These are phyloP conservation scores for Arabidopsis suecica DNA, from an alignment of 345 rosid genomes.

Conservation along the genomic window DNA sequence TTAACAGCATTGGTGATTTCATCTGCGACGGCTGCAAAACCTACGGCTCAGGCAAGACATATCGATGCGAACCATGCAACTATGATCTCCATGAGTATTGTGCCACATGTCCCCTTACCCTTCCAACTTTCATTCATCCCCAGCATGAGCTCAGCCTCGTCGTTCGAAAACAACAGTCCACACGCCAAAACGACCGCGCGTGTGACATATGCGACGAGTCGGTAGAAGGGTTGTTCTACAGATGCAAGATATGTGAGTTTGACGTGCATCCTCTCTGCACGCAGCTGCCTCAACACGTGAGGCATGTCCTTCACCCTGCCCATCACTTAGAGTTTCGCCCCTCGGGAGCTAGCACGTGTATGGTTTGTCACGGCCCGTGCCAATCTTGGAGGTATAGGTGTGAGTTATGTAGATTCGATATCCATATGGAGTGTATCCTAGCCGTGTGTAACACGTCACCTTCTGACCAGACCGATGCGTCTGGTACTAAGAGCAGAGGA, in stretches of 20 bases:
- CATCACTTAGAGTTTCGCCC: conserved; percentile 45
- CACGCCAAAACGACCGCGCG: conserved; percentile 31
- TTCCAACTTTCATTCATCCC: conserved; percentile 49
- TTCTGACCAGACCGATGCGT: conserved; percentile 1
- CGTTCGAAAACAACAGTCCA: conserved; percentile 29
- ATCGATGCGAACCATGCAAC: conserved; percentile 44
- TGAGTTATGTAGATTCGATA: conserved; percentile 42
- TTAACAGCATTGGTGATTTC: conserved; percentile 33
- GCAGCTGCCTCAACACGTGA: conserved; percentile 41
- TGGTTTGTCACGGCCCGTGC: conserved; percentile 46
- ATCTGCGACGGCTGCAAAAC: conserved; percentile 50
- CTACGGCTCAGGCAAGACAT: conserved; percentile 43
- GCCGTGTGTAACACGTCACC: conserved; percentile 33
- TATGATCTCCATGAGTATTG: conserved; percentile 54
- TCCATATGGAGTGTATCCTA: conserved; percentile 50
- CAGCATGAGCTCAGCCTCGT: conserved; percentile 44
- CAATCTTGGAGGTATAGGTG: conserved; percentile 53
- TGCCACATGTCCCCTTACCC: conserved; percentile 42
- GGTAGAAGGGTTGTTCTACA: conserved; percentile 48
- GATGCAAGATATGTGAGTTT: conserved; percentile 50
- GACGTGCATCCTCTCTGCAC: conserved; percentile 53
- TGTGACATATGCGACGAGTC: conserved; percentile 50
- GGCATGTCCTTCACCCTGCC: conserved; percentile 44
- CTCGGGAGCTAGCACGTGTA: conserved; percentile 29
- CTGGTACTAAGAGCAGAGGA: conserved; percentile 9